A percentile compares a stretch with the other conserved stretches of the same genome.
These are phyloP conservation scores for Auxenochlorella protothecoides DNA, from an alignment of 139 green algal species.

Conservation along the genomic window DNA sequence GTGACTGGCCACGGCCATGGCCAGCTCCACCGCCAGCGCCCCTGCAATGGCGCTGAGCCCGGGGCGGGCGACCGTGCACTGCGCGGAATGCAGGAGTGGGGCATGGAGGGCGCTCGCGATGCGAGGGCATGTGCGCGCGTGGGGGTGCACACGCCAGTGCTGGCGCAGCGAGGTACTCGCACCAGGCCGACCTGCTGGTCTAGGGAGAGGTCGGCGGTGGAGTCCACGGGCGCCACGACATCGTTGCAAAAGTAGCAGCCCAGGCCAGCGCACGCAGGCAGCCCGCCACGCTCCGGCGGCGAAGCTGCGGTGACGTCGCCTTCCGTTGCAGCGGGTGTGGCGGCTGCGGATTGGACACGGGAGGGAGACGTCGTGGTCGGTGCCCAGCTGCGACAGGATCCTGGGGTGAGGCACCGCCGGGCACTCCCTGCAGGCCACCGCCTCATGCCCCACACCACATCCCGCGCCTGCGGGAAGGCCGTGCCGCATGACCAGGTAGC, in stretches of 20 bases:
- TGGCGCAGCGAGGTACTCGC: too few species aligned
- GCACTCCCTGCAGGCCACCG: background rate
- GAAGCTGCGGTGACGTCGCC: background rate
- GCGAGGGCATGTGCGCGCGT: too few species aligned
- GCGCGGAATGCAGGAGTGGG: too few species aligned
- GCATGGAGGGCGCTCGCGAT: too few species aligned
- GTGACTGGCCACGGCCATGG: slow-evolving; percentile 71
- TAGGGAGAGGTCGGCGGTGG: slow-evolving; percentile 69
- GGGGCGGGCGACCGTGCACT: slow-evolving; percentile 89
- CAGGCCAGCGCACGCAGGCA: slow-evolving; percentile 30
- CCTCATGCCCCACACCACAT: background rate
- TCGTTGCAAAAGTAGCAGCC: slow-evolving; percentile 99
- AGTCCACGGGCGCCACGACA: slow-evolving; percentile 85
- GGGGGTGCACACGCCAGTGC: too few species aligned
- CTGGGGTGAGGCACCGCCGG: background rate
- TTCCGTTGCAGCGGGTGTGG: too few species aligned
- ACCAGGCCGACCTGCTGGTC: slow-evolving; percentile 60
- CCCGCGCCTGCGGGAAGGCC: slow-evolving; percentile 13
- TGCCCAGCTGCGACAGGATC: background rate
- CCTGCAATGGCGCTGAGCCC: slow-evolving; percentile 81
- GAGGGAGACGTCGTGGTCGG: background rate
- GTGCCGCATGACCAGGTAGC: slow-evolving; percentile 74
- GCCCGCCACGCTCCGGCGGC: background rate
- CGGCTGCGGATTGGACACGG: too few species aligned
- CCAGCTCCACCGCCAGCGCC: slow-evolving; percentile 81